phyloP scores from a whole-genome alignment of 768 basidiomycete species.

The Calvatia gigantea region DNA sequence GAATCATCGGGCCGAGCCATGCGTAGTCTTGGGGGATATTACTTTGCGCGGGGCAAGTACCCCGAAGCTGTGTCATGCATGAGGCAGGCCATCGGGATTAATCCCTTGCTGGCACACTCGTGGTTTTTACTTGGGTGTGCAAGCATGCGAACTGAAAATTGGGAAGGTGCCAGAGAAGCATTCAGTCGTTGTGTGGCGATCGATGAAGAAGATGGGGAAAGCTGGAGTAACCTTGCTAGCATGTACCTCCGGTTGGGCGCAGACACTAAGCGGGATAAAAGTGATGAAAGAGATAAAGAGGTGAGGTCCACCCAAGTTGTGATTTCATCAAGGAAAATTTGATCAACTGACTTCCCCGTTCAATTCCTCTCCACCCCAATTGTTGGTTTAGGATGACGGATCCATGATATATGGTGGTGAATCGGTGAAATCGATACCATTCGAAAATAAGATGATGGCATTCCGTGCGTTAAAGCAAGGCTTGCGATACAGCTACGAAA shows the following conservation, averaged over 20 bases:
- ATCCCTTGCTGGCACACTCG: constrained; percentile 80
- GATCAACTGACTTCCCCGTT: constrained; percentile 1
- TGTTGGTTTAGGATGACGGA: not conserved
- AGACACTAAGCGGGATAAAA: constrained; percentile 24
- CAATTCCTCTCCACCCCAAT: constrained; percentile 1
- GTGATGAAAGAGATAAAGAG: constrained; percentile 25
- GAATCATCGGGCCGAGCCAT: constrained; percentile 85
- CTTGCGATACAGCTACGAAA: constrained; percentile 77
- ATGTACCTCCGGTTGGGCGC: constrained; percentile 84
- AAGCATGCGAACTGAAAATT: constrained; percentile 75
- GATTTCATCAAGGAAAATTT: not conserved
- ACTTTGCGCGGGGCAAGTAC: constrained; percentile 70
- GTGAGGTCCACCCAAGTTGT: constrained; percentile 17
- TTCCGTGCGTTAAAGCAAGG: constrained; percentile 93
- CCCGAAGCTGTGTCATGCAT: constrained; percentile 62
- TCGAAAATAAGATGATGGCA: constrained; percentile 80
- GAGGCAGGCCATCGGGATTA: constrained; percentile 76
- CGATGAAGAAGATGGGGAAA: constrained; percentile 96
- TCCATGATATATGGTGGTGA: constrained; percentile 13
- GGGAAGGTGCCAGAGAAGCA: constrained; percentile 79
- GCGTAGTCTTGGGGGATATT: constrained; percentile 84
- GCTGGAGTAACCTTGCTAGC: constrained; percentile 96
- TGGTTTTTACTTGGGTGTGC: constrained; percentile 99
- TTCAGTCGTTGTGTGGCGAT: constrained; percentile 85
- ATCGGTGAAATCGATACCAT: constrained; percentile 40